A percentile compares a stretch with the other conserved stretches of the same genome.
Evolutionary conservation across 129 eudicot species (phyloP).

Genomic region (Logfia minima): DNA sequence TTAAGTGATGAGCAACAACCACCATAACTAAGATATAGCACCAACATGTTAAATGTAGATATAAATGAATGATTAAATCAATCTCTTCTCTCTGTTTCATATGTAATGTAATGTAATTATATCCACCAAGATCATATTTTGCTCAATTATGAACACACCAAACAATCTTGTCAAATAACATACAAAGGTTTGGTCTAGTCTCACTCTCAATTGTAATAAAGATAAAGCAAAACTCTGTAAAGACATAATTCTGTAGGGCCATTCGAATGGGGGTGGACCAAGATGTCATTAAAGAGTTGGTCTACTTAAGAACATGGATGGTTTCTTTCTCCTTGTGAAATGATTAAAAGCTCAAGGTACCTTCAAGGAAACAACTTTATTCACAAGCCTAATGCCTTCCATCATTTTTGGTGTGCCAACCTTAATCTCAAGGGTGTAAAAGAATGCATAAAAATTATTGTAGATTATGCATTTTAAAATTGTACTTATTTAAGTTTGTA

Average conservation of each 20-base stretch:
- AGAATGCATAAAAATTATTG: too few relatives aligned
- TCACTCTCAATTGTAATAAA: constrained; percentile 27
- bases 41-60: neutral
- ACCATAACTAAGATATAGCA: neutral
- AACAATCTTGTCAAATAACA: neutral
- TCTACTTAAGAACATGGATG: constrained; percentile 26
- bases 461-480: too few relatives aligned
- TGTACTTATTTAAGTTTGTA: too few relatives aligned
- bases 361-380: constrained; percentile 30
- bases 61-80: neutral
- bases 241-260: constrained; percentile 28
- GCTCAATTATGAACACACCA: neutral
- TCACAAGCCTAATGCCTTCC: constrained; percentile 28
- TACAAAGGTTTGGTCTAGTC: constrained; percentile 22
- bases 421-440: constrained; percentile 13
- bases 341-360: constrained; percentile 41
- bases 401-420: constrained; percentile 37
- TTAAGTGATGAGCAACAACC: neutral
- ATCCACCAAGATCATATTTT: neutral
- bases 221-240: constrained; percentile 24
- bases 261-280: constrained; percentile 17
- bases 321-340: constrained; percentile 33
- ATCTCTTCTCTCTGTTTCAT: neutral
- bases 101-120: neutral
- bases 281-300: constrained; percentile 24